Percentiles rank a stretch among this genome's conserved stretches.
phyloP scores from a whole-genome alignment of 768 basidiomycete genomes.

The Lactifluus rugatus region DNA sequence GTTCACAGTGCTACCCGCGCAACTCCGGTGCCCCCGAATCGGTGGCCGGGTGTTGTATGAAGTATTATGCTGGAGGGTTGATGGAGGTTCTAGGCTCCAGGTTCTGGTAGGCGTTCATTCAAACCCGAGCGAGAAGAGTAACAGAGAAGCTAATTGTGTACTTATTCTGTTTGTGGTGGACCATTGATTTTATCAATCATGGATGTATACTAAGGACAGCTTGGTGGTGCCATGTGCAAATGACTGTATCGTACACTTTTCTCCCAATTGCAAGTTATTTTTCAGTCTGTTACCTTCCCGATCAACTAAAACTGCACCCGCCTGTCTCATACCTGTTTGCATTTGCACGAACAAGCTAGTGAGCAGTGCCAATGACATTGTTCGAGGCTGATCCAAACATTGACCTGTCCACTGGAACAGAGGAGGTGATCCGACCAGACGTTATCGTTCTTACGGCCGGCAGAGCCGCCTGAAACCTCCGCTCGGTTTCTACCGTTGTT shows the following conservation, averaged over 20 bases:
- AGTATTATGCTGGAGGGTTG: background rate
- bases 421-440: background rate
- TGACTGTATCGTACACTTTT: background rate
- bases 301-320: too few relatives aligned
- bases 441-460: background rate
- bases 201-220: too few relatives aligned
- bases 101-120: background rate
- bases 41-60: too few relatives aligned
- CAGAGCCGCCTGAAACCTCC: background rate
- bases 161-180: too few relatives aligned
- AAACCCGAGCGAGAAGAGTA: too few relatives aligned
- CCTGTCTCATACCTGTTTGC: background rate
- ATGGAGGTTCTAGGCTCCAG: background rate
- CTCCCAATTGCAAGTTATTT: background rate
- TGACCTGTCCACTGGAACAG: background rate
- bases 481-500: background rate
- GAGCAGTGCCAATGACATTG: background rate
- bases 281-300: background rate
- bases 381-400: background rate
- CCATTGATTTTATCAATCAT: too few relatives aligned
- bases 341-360: background rate
- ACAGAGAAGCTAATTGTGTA: too few relatives aligned
- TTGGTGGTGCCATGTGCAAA: too few relatives aligned
- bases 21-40: too few relatives aligned
- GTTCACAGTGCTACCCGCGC: too few relatives aligned